phyloP scores from a whole-genome alignment of 2,329 filamentous ascomycete genomes.

The Fusarium nisikadoi region DNA sequence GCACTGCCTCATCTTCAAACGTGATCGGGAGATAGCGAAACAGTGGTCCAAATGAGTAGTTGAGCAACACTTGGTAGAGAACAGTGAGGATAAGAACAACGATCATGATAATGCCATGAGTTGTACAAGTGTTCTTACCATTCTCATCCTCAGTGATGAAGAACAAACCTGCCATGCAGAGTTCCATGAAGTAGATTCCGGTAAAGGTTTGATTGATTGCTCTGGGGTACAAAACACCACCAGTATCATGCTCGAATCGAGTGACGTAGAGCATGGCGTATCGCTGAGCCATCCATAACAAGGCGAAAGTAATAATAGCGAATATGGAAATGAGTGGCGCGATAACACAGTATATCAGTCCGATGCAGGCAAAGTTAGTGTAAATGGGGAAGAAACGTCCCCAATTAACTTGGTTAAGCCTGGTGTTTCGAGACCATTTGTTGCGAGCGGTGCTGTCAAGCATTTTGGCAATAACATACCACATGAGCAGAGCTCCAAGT shows the following conservation, averaged over 20 bases:
- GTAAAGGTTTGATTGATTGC: slow-evolving; percentile 97
- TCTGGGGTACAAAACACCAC: slow-evolving; percentile 88
- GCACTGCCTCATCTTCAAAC: slow-evolving; percentile 91
- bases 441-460: slow-evolving; percentile 82
- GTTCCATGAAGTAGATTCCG: slow-evolving; percentile 93
- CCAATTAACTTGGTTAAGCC: slow-evolving; percentile 83
- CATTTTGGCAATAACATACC: slow-evolving; percentile 84
- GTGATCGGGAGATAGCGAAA: slow-evolving; percentile 93
- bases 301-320: slow-evolving; percentile 88
- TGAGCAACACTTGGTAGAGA: slow-evolving; percentile 83
- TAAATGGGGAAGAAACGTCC: slow-evolving; percentile 95
- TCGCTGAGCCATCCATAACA: slow-evolving; percentile 95
- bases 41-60: slow-evolving; percentile 84
- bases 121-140: slow-evolving; percentile 67
- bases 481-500: slow-evolving; percentile 79
- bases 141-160: slow-evolving; percentile 75
- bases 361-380: slow-evolving; percentile 95
- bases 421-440: slow-evolving; percentile 89
- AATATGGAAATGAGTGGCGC: slow-evolving; percentile 92
- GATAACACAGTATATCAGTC: slow-evolving; percentile 86
- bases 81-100: slow-evolving; percentile 75
- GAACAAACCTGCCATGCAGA: slow-evolving; percentile 89
- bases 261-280: slow-evolving; percentile 97
- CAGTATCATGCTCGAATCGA: slow-evolving; percentile 89
- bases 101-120: slow-evolving; percentile 89